Evolutionary conservation across 495 filamentous ascomycete species (phyloP).

Genomic region (Chaetomium fimeti): DNA sequence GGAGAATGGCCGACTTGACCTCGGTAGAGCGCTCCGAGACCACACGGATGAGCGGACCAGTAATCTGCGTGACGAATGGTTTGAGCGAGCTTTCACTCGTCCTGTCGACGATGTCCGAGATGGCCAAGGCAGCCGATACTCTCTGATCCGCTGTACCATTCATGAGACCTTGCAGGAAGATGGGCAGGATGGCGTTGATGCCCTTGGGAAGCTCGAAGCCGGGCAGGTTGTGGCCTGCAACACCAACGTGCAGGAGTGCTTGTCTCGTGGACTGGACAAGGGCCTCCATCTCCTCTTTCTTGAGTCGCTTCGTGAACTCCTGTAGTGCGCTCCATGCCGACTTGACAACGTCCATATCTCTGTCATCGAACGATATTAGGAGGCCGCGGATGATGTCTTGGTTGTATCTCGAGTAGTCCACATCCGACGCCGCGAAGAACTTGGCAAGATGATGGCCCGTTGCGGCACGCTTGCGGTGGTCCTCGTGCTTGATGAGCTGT

Average conservation of each 20-base stretch:
- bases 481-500: slow-evolving; percentile 82
- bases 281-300: slow-evolving; percentile 97
- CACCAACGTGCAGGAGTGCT: slow-evolving; percentile 80
- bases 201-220: slow-evolving; percentile 95
- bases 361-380: slow-evolving; percentile 87
- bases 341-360: slow-evolving; percentile 82
- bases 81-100: slow-evolving; percentile 80
- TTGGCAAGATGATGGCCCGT: slow-evolving; percentile 80
- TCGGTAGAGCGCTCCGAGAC: slow-evolving; percentile 94
- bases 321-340: slow-evolving; percentile 86
- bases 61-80: slow-evolving; percentile 95
- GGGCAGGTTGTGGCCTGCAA: slow-evolving; percentile 77
- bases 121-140: slow-evolving; percentile 85
- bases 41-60: slow-evolving; percentile 93
- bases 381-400: slow-evolving; percentile 88
- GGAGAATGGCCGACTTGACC: slow-evolving; percentile 90
- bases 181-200: slow-evolving; percentile 93
- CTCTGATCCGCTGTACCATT: slow-evolving; percentile 90
- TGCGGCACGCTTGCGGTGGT: slow-evolving; percentile 74
- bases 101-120: slow-evolving; percentile 91
- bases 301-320: slow-evolving; percentile 80
- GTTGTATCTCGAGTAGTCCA: slow-evolving; percentile 92
- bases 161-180: slow-evolving; percentile 96
- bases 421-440: slow-evolving; percentile 77
- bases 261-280: slow-evolving; percentile 85